Conservation (phyloP, 2,329 filamentous ascomycete genomes). For the Microsporum audouinii region DNA sequence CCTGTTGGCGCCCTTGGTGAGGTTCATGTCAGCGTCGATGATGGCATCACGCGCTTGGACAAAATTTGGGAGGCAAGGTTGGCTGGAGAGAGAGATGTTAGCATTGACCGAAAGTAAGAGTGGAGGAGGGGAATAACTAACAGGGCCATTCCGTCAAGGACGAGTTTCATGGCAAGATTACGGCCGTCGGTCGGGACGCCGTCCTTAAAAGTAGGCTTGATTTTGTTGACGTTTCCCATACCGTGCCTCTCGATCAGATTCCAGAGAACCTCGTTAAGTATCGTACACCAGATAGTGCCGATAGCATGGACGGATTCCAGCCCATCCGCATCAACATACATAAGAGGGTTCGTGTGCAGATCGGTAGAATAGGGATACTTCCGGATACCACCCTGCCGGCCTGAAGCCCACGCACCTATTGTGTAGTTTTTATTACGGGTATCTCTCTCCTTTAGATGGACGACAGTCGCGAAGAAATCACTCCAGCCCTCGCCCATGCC, state of each 20-base stretch:
- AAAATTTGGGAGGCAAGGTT: conserved; percentile 13
- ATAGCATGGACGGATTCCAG: conserved; percentile 8
- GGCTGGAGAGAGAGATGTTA: not conserved
- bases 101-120: not conserved
- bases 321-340: conserved; percentile 8
- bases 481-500: conserved; percentile 14
- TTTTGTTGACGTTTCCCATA: conserved; percentile 9
- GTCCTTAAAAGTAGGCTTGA: conserved; percentile 1
- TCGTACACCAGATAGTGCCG: conserved; percentile 11
- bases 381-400: conserved; percentile 8
- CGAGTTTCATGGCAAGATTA: conserved; percentile 11
- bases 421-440: conserved; percentile 10
- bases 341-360: conserved; percentile 10
- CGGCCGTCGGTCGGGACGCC: conserved; percentile 11
- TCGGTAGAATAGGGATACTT: conserved; percentile 11
- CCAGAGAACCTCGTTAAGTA: conserved; percentile 12
- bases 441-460: conserved; percentile 8
- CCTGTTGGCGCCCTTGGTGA: conserved; percentile 8
- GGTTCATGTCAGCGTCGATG: conserved; percentile 10
- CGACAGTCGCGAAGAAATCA: conserved; percentile 11
- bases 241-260: conserved; percentile 13
- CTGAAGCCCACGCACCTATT: conserved; percentile 10
- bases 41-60: conserved; percentile 13
- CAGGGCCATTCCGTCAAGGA: conserved; percentile 13
- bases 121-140: conserved; percentile 3